Evolutionary conservation across 2,329 filamentous ascomycete species (phyloP), one percentile per base, ranked within the genome.

Genomic region (Aspergillus sp.): DNA sequence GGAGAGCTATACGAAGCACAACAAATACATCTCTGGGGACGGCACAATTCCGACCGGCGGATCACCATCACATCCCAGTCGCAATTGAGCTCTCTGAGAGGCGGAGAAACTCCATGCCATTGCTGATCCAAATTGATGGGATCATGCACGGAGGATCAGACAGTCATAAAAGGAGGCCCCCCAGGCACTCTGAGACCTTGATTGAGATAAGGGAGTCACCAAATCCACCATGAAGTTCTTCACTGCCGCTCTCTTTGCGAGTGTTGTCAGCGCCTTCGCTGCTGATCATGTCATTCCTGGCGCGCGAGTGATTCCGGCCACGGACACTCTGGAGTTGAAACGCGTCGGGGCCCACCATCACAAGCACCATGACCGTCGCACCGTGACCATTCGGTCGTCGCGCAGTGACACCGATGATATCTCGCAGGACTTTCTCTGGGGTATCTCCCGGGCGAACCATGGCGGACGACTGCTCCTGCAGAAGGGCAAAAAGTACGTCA

Each of bases 381-480:
- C 75, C 17, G 70, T 83, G 54, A 79, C 73, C 2, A 82, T 84
- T 47, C 75, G 81, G 5, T 60, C 78, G 1, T 85, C 81, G 0
- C 69, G 66, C 49, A 75, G 80, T 47, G 81, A 83, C 36, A 74
- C 69, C 0, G 82, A 85, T 50, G 82, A 86, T 61, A 71, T 85
- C 41, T 79, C 82, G 1, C 72, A 72, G 6, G 79, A 81, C 32
- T 84, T 86, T 60, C 70, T 80, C 23, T 71, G 72, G 63, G 83
- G 78, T 0, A 67, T 86, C 38, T 73, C 78, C 59, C 73, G 77
- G 49, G 82, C 83, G 2, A 85, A 86, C 60, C 70, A 82, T 32
- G 83, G 83, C 43, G 83, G 83, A 14, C 78, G 81, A 3, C 68
- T 86, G 3, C 73, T 81, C 38, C 66, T 85, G 1, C 71, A 81